Conservation (phyloP, 768 basidiomycete genomes). For the Tulasnella sp. region DNA sequence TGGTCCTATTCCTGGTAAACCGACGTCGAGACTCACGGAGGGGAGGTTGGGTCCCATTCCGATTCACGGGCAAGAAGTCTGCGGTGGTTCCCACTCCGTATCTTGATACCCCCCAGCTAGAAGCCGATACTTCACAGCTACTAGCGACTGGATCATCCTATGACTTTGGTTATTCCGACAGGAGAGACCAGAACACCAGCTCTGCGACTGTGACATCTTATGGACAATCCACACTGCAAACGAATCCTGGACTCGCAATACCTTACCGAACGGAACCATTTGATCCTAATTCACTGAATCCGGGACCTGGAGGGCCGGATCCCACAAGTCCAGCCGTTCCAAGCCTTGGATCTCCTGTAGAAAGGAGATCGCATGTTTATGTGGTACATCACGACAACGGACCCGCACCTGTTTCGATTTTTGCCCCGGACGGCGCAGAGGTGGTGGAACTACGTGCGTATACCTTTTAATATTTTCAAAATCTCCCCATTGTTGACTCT, state of each 20-base stretch:
- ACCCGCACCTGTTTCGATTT: conserved; percentile 29
- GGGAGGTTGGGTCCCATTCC: neutral
- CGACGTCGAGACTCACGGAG: neutral
- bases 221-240: neutral
- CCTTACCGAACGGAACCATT: conserved; percentile 16
- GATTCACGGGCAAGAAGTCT: neutral
- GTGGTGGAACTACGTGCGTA: conserved; percentile 32
- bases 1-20: neutral
- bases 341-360: neutral
- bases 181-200: neutral
- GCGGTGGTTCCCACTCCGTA: neutral
- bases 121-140: conserved; percentile 8
- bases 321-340: neutral
- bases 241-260: neutral
- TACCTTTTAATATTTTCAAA: neutral
- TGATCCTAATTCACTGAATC: conserved; percentile 2
- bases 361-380: conserved; percentile 11
- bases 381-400: conserved; percentile 31
- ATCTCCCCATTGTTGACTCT: neutral
- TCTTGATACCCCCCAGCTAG: conserved; percentile 10
- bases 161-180: conserved; percentile 13
- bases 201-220: neutral
- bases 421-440: conserved; percentile 21
- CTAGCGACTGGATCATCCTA: neutral
- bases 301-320: too few relatives aligned